phyloP scores from a whole-genome alignment of 2,329 filamentous ascomycete genomes.

The Botrytis aclada region DNA sequence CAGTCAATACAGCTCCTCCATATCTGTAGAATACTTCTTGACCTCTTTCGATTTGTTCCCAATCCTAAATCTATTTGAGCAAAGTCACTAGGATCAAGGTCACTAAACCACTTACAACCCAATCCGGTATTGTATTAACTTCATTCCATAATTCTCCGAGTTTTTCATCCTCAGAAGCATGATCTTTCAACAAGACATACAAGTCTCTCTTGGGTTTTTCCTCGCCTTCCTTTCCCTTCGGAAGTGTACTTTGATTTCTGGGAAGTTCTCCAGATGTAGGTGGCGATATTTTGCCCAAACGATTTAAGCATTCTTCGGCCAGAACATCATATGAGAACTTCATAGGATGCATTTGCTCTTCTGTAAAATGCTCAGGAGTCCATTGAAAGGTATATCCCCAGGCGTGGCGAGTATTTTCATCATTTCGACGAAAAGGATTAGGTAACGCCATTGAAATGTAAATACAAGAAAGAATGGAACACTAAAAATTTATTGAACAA shows the following conservation, averaged over 20 bases:
- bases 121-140: conserved; percentile 64
- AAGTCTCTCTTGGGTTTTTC: conserved; percentile 49
- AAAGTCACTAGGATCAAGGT: neutral
- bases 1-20: conserved; percentile 62
- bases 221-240: conserved; percentile 40
- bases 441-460: conserved; percentile 5
- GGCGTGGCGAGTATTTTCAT: conserved; percentile 29
- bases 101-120: conserved; percentile 49
- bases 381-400: conserved; percentile 71
- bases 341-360: conserved; percentile 56
- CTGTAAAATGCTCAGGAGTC: conserved; percentile 60
- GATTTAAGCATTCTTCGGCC: conserved; percentile 62
- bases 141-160: conserved; percentile 60
- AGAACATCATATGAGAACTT: conserved; percentile 67
- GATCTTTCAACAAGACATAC: conserved; percentile 58
- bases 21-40: conserved; percentile 79
- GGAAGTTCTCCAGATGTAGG: conserved; percentile 35
- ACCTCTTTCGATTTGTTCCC: conserved; percentile 69
- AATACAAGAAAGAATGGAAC: neutral
- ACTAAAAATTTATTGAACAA: neutral
- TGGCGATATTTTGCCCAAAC: conserved; percentile 60
- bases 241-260: conserved; percentile 35
- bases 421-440: conserved; percentile 27
- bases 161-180: conserved; percentile 55
- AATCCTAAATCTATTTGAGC: conserved; percentile 46